Conservation (phyloP, 108 stramenopile species). For the Cyclostephanos invisitatus region DNA sequence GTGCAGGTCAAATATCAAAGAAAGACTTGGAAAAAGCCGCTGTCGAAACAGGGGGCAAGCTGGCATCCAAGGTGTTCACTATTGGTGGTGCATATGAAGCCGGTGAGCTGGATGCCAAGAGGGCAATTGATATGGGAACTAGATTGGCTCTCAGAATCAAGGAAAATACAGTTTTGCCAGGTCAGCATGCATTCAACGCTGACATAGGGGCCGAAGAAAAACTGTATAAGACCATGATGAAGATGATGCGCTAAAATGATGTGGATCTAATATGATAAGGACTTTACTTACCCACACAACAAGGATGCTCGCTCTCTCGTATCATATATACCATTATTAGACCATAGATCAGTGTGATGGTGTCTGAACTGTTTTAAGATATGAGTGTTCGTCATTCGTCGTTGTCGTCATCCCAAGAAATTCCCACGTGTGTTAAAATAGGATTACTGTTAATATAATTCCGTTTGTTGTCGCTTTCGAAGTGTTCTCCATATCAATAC, state of each 20-base stretch:
- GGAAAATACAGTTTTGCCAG: conserved; percentile 62
- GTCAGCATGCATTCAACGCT: conserved; percentile 68
- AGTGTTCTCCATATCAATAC: too few species aligned
- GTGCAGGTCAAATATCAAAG: conserved; percentile 90
- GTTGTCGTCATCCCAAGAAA: too few species aligned
- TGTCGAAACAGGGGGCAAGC: conserved; percentile 28
- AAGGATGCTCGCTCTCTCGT: too few species aligned
- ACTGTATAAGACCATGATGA: conserved; percentile 45
- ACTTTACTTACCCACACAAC: too few species aligned
- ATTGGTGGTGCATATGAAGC: conserved; percentile 95
- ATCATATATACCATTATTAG: too few species aligned
- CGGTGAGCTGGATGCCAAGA: conserved; percentile 95
- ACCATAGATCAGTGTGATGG: too few species aligned
- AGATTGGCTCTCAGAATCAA: conserved; percentile 86
- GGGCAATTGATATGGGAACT: conserved; percentile 98
- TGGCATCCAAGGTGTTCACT: conserved; percentile 68
- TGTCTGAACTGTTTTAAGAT: too few species aligned
- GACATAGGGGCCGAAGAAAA: conserved; percentile 66
- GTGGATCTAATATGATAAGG: background rate
- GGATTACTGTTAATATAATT: too few species aligned
- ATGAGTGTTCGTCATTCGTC: too few species aligned
- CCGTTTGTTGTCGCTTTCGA: too few species aligned
- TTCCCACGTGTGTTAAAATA: too few species aligned
- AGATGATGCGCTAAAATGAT: conserved; percentile 17
- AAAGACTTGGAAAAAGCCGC: conserved; percentile 43